Evolutionary conservation across 495 filamentous ascomycete species (phyloP).

Genomic region (Aspergillus baeticus): DNA sequence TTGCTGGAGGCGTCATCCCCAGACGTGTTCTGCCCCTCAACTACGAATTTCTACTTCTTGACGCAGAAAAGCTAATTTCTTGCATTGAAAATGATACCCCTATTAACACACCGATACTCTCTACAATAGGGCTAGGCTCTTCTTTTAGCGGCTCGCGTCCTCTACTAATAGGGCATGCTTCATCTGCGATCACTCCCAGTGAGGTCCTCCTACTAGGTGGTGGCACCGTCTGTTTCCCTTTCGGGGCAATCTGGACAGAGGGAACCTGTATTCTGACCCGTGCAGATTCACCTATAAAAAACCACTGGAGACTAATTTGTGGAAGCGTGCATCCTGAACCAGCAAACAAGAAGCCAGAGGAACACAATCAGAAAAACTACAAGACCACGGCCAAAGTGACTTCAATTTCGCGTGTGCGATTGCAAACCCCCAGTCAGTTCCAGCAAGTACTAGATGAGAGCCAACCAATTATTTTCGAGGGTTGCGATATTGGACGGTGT

Average conservation of each 20-base stretch:
- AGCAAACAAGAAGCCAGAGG: background rate
- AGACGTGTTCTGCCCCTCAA: slow-evolving; percentile 27
- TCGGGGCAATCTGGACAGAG: slow-evolving; percentile 75
- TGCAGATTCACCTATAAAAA: slow-evolving; percentile 13
- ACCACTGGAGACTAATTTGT: slow-evolving; percentile 23
- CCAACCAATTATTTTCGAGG: slow-evolving; percentile 66
- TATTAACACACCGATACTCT: slow-evolving; percentile 16
- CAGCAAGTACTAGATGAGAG: slow-evolving; percentile 52
- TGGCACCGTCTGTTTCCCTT: slow-evolving; percentile 86
- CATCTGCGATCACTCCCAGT: slow-evolving; percentile 42
- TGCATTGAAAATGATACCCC: slow-evolving; percentile 13
- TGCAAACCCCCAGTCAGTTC: slow-evolving; percentile 57
- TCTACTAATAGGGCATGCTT: slow-evolving; percentile 65
- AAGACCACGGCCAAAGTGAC: slow-evolving; percentile 9
- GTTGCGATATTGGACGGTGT: slow-evolving; percentile 65
- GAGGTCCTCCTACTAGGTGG: slow-evolving; percentile 68
- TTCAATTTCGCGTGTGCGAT: slow-evolving; percentile 45
- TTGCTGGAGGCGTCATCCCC: slow-evolving; percentile 42
- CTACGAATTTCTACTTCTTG: slow-evolving; percentile 40
- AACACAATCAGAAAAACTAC: slow-evolving; percentile 1
- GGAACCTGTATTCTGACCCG: slow-evolving; percentile 49
- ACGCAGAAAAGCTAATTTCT: slow-evolving; percentile 14
- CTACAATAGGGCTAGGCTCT: slow-evolving; percentile 22
- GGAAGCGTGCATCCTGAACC: slow-evolving; percentile 16
- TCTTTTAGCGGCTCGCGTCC: slow-evolving; percentile 42